phyloP scores from a whole-genome alignment of 1,139 yeast species.

The Nakaseomyces uthaithaninus region DNA sequence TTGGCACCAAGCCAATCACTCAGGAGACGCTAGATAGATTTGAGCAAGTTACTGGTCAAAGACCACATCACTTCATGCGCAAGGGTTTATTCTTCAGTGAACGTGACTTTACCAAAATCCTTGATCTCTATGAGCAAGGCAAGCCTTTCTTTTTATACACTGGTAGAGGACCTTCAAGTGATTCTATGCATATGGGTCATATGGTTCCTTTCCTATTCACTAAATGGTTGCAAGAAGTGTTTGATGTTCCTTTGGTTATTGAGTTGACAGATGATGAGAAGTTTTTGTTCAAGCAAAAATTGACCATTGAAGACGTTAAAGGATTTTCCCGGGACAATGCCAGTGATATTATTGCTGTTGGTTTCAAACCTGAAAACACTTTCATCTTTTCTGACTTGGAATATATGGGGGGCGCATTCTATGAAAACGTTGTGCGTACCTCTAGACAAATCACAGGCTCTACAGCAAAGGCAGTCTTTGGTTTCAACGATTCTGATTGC shows the following conservation, averaged over 20 bases:
- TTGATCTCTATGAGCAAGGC: slow-evolving; percentile 87
- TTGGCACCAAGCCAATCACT: slow-evolving; percentile 74
- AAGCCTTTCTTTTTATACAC: slow-evolving; percentile 94
- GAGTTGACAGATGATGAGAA: slow-evolving; percentile 98
- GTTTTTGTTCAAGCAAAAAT: slow-evolving; percentile 83
- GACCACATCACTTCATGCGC: slow-evolving; percentile 86
- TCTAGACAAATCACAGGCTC: slow-evolving; percentile 93
- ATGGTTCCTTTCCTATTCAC: slow-evolving; percentile 94
- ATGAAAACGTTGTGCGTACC: slow-evolving; percentile 89
- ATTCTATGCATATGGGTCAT: slow-evolving; percentile 94
- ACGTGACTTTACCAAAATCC: slow-evolving; percentile 71
- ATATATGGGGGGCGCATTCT: slow-evolving; percentile 89
- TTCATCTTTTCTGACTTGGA: slow-evolving; percentile 87
- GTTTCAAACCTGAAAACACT: slow-evolving; percentile 90
- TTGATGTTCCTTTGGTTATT: slow-evolving; percentile 91
- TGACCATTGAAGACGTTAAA: slow-evolving; percentile 84
- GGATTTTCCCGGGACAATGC: slow-evolving; percentile 72
- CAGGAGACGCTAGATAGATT: slow-evolving; percentile 70
- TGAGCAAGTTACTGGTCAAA: slow-evolving; percentile 72
- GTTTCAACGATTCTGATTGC: slow-evolving; percentile 89
- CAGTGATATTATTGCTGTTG: slow-evolving; percentile 89
- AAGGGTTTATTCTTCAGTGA: slow-evolving; percentile 93
- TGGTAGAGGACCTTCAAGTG: slow-evolving; percentile 96
- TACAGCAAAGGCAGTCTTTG: slow-evolving; percentile 96
- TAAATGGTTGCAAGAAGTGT: slow-evolving; percentile 96